These are phyloP conservation scores for Gigaspora rosea DNA, from an alignment of 192 early-diverging fungal genomes.

Conservation along the genomic window DNA sequence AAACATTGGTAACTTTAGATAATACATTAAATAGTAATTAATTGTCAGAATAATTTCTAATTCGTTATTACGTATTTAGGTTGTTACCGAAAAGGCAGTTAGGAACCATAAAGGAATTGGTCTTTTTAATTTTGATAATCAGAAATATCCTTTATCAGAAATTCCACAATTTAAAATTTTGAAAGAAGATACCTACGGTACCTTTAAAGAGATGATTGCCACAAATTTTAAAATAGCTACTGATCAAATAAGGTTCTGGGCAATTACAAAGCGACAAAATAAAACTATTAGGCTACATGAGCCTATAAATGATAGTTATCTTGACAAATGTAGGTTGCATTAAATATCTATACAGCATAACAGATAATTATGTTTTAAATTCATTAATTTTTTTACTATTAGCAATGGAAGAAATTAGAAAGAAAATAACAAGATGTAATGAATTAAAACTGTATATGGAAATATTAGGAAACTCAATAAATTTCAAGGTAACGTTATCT, in stretches of 20 bases:
- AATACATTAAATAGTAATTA: slow-evolving; percentile 9
- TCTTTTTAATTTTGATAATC: slow-evolving; percentile 71
- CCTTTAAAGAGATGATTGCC: slow-evolving; percentile 57
- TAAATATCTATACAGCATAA: slow-evolving; percentile 8
- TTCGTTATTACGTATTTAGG: slow-evolving; percentile 28
- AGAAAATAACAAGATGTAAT: slow-evolving; percentile 35
- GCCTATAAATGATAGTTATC: slow-evolving; percentile 57
- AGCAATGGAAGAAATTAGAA: slow-evolving; percentile 44
- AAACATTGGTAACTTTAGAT: slow-evolving; percentile 47
- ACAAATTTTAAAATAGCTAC: slow-evolving; percentile 45
- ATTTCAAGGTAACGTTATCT: slow-evolving; percentile 28
- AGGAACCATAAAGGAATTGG: slow-evolving; percentile 81
- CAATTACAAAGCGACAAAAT: slow-evolving; percentile 85
- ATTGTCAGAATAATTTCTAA: not conserved
- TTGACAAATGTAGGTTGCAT: slow-evolving; percentile 43
- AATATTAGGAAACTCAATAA: slow-evolving; percentile 33
- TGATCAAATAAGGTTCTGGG: slow-evolving; percentile 79
- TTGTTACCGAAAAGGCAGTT: slow-evolving; percentile 71
- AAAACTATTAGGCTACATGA: slow-evolving; percentile 83
- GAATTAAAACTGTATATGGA: slow-evolving; percentile 45
- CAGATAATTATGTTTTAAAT: no score
- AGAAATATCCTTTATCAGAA: slow-evolving; percentile 36
- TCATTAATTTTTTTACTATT: not conserved
- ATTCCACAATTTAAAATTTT: slow-evolving; percentile 46
- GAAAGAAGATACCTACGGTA: slow-evolving; percentile 57